Evolutionary conservation across 176 grass and related monocot genomes (phyloP).

Genomic region (Alopecurus myosuroides): DNA sequence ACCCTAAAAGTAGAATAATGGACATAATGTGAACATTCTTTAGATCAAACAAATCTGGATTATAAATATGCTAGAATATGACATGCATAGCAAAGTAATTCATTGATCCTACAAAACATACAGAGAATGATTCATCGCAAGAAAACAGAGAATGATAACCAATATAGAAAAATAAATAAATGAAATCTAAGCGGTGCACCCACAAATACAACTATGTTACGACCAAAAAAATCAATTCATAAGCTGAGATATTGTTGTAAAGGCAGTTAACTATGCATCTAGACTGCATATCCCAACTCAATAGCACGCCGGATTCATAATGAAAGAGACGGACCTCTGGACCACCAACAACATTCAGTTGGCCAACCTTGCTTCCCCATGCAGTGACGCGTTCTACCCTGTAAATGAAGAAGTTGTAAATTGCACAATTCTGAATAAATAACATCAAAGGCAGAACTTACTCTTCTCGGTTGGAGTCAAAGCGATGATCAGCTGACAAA

Average conservation of each 20-base stretch:
- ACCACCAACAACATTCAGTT: slow-evolving; percentile 83
- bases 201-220: background rate
- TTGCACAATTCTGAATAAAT: background rate
- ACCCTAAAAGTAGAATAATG: background rate
- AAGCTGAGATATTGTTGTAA: background rate
- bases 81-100: background rate
- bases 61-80: background rate
- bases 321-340: slow-evolving; percentile 60
- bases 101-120: background rate
- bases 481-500: slow-evolving; percentile 82
- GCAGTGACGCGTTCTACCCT: slow-evolving; percentile 82
- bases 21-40: slow-evolving; percentile 2
- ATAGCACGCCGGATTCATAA: background rate
- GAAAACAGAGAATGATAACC: background rate
- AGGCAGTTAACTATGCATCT: background rate
- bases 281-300: background rate
- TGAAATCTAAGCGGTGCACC: background rate
- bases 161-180: background rate
- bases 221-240: background rate
- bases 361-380: slow-evolving; percentile 80
- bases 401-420: slow-evolving; percentile 20
- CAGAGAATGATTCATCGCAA: background rate
- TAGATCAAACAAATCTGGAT: background rate
- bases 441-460: slow-evolving; percentile 27
- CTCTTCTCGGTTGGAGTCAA: slow-evolving; percentile 85